Evolutionary conservation across 139 green algal species (phyloP).

Genomic region (Micractinium sp.): DNA sequence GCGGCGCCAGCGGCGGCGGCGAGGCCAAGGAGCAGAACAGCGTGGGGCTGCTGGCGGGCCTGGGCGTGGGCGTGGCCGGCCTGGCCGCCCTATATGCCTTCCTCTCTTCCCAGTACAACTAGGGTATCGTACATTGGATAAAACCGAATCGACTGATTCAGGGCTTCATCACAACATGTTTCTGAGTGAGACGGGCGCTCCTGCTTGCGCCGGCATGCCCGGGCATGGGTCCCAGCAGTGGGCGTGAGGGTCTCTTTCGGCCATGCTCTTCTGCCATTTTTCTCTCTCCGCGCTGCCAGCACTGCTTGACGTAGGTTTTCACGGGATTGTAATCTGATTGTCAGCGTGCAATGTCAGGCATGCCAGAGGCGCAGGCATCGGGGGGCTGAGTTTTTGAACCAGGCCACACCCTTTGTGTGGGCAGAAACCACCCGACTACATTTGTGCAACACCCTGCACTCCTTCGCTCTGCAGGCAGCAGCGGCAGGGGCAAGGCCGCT

Average conservation of each 20-base stretch:
- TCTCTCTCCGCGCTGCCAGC: neutral
- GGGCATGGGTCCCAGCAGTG: no score
- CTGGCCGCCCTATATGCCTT: slow-evolving; percentile 32
- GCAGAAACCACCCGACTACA: no score
- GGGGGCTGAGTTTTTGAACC: no score
- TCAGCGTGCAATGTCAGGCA: neutral
- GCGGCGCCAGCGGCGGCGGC: neutral
- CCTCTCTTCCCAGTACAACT: slow-evolving; percentile 30
- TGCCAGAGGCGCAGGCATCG: neutral
- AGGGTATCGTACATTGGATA: neutral
- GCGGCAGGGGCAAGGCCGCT: no score
- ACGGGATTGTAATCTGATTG: no score
- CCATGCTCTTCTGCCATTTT: neutral
- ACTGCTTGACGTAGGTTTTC: neutral
- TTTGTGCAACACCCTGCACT: no score
- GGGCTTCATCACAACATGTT: neutral
- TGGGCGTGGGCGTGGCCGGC: slow-evolving; percentile 17
- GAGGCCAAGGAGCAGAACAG: neutral
- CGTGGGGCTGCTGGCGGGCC: neutral
- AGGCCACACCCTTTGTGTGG: no score
- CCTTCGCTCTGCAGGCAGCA: no score
- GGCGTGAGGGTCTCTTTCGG: neutral
- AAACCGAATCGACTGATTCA: neutral
- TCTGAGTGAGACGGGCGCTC: neutral
- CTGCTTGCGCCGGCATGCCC: no score